phyloP scores from a whole-genome alignment of 208 protist genomes.

The Trypanosoma lewisi region DNA sequence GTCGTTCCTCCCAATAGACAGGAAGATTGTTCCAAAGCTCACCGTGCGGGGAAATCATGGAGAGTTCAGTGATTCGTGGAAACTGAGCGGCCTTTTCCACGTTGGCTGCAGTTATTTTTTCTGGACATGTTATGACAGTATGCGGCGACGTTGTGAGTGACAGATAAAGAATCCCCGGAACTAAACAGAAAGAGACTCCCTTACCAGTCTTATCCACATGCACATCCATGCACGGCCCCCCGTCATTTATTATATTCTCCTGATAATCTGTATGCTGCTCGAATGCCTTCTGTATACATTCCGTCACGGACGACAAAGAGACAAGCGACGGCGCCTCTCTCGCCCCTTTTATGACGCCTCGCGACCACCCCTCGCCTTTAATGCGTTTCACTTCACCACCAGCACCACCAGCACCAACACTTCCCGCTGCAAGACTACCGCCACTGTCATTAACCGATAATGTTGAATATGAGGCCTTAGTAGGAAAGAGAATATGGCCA shows the following conservation, averaged over 20 bases:
- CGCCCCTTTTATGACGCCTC: not conserved
- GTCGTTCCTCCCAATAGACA: constrained; percentile 23
- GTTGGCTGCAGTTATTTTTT: not conserved
- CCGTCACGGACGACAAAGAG: not conserved
- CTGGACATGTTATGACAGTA: not conserved
- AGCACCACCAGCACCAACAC: not conserved
- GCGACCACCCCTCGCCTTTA: constrained; percentile 3
- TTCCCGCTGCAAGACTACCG: too few species aligned
- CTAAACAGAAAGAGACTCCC: constrained; percentile 33
- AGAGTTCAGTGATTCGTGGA: constrained; percentile 14
- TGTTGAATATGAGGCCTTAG: not conserved
- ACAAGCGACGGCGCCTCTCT: not conserved
- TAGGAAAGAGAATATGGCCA: constrained; percentile 30
- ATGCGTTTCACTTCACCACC: constrained; percentile 13
- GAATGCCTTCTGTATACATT: not conserved
- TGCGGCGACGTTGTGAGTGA: constrained; percentile 2
- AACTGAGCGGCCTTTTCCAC: not conserved
- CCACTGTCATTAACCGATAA: not conserved
- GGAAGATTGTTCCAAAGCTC: not conserved
- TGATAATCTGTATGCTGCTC: not conserved
- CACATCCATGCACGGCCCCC: constrained; percentile 3
- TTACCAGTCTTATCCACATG: constrained; percentile 7
- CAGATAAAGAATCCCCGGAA: constrained; percentile 16
- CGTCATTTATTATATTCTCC: not conserved
- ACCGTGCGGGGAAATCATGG: constrained; percentile 2